phyloP scores from a whole-genome alignment of 2,329 filamentous ascomycete species.

The Colletotrichum shisoi region DNA sequence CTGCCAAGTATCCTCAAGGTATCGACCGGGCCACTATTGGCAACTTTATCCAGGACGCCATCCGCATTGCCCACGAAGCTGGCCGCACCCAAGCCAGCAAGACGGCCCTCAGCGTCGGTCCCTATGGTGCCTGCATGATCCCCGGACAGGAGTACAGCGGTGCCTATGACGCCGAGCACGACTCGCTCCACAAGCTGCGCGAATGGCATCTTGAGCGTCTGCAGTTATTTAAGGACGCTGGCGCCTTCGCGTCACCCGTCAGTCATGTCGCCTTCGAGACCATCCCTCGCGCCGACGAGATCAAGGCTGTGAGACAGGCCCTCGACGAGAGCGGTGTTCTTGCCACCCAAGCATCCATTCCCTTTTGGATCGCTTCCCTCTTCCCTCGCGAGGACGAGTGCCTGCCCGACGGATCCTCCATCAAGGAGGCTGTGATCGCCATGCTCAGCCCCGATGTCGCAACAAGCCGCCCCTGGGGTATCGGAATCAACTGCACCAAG shows the following conservation, averaged over 20 bases:
- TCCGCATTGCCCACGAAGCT: conserved; percentile 54
- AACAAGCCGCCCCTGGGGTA: conserved; percentile 60
- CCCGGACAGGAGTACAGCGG: conserved; percentile 73
- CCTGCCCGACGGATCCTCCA: conserved; percentile 64
- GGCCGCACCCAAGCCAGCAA: conserved; percentile 42
- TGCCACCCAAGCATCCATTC: conserved; percentile 45
- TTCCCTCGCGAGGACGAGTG: conserved; percentile 63
- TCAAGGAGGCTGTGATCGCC: conserved; percentile 47
- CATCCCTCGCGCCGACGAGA: conserved; percentile 68
- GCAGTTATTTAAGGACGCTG: conserved; percentile 56
- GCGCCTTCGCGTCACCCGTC: conserved; percentile 52
- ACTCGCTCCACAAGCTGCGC: conserved; percentile 54
- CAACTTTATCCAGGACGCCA: conserved; percentile 54
- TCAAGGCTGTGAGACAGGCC: conserved; percentile 63
- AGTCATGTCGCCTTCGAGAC: conserved; percentile 71
- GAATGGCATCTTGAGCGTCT: conserved; percentile 67
- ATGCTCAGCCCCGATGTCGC: conserved; percentile 49
- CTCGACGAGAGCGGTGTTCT: conserved; percentile 45
- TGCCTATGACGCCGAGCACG: conserved; percentile 61
- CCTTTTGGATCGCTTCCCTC: conserved; percentile 70
- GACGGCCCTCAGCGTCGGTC: conserved; percentile 68
- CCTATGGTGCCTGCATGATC: conserved; percentile 72
- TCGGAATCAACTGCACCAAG: conserved; percentile 75
- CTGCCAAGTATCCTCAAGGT: conserved; percentile 53
- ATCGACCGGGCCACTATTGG: conserved; percentile 52